Conservation (phyloP, 1,284 basidiomycete genomes). For the Austroboletus novae-zelandiae region DNA sequence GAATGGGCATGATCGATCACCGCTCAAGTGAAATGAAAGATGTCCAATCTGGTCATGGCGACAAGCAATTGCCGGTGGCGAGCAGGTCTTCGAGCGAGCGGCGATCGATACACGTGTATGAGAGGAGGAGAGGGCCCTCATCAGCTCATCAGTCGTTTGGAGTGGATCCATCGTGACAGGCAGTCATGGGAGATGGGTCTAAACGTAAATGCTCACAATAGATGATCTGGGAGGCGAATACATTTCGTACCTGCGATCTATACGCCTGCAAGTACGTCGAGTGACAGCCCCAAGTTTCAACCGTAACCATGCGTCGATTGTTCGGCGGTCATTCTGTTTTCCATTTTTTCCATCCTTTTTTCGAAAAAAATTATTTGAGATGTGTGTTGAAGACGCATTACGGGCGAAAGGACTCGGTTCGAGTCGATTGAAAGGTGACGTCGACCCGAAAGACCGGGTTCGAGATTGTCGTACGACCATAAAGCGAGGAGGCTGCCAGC, state of each 20-base stretch:
- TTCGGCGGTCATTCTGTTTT: slow-evolving; percentile 10
- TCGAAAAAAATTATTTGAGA: not conserved
- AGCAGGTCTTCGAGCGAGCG: slow-evolving; percentile 1
- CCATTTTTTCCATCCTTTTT: no score
- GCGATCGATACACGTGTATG: slow-evolving; percentile 19
- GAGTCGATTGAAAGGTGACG: not conserved
- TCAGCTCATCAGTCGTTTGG: no score
- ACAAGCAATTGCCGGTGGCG: not conserved
- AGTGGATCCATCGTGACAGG: slow-evolving; percentile 5
- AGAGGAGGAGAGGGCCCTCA: slow-evolving; percentile 5
- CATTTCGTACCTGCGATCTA: not conserved
- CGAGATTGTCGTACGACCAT: not conserved
- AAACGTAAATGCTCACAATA: slow-evolving; percentile 11
- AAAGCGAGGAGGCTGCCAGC: not conserved
- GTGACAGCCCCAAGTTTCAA: slow-evolving; percentile 3
- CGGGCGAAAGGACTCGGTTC: not conserved
- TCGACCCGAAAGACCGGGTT: slow-evolving; percentile 2
- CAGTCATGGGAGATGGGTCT: not conserved
- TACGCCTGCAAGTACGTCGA: not conserved
- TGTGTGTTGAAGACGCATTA: not conserved
- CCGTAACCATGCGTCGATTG: slow-evolving; percentile 2
- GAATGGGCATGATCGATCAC: slow-evolving; percentile 10
- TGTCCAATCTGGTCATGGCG: not conserved
- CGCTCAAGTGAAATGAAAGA: not conserved
- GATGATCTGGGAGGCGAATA: not conserved